phyloP scores from a whole-genome alignment of 2,329 filamentous ascomycete genomes.

The Trichoderma afroharzianum region DNA sequence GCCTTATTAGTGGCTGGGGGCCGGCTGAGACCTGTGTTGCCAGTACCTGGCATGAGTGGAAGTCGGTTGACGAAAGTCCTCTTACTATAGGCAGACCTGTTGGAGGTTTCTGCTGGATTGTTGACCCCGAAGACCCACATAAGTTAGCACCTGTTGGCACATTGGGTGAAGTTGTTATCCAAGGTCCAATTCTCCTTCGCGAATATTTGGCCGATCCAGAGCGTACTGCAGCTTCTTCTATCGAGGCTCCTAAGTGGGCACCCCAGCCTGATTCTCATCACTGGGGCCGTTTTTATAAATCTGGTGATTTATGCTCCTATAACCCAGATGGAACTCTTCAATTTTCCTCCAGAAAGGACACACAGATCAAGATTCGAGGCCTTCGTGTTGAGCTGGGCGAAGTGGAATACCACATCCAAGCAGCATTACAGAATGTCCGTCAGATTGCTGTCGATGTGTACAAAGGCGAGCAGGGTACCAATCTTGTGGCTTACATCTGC shows the following conservation, averaged over 20 bases:
- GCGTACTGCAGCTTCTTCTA: neutral
- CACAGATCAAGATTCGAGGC: conserved; percentile 10
- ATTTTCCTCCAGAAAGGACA: neutral
- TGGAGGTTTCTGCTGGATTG: conserved; percentile 14
- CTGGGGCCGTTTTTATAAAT: neutral
- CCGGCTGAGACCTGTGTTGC: conserved; percentile 13
- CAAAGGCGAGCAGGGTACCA: neutral
- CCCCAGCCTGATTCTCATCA: neutral
- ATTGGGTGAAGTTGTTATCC: conserved; percentile 1
- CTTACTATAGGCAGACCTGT: neutral
- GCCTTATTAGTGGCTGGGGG: neutral
- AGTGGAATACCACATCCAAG: conserved; percentile 11
- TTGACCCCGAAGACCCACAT: neutral
- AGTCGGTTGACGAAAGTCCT: neutral
- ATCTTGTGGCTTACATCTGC: conserved; percentile 5
- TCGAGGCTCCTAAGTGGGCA: neutral
- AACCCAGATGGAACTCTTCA: neutral
- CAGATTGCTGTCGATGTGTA: conserved; percentile 12
- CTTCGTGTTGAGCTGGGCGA: conserved; percentile 11
- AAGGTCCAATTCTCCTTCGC: conserved; percentile 4
- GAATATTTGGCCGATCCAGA: conserved; percentile 11
- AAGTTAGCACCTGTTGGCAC: conserved; percentile 9
- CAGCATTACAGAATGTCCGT: neutral
- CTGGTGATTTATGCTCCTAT: conserved; percentile 9
- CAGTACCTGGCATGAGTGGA: neutral